These are phyloP conservation scores for Neonectria neomacrospora DNA, from an alignment of 2,329 filamentous ascomycete genomes.

Conservation along the genomic window DNA sequence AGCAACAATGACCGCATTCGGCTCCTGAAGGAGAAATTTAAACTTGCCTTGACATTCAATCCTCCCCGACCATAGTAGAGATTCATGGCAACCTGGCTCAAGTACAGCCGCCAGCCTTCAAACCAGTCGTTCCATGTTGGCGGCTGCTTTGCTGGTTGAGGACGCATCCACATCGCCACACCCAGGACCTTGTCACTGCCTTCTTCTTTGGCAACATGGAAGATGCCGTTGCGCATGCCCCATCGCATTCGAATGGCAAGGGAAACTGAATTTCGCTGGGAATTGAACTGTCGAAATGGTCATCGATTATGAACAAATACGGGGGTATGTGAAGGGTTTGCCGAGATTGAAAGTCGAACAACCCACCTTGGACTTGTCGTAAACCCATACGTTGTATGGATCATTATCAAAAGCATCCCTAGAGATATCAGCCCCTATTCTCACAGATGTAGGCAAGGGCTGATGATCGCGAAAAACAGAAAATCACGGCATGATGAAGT, in stretches of 20 bases:
- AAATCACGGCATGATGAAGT: neutral
- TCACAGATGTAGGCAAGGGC: neutral
- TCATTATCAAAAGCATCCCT: constrained; percentile 71
- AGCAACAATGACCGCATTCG: too few relatives aligned
- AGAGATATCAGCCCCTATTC: neutral
- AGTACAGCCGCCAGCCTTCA: constrained; percentile 73
- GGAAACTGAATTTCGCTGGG: constrained; percentile 69
- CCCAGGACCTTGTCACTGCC: constrained; percentile 68
- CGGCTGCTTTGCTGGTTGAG: constrained; percentile 58
- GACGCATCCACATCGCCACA: constrained; percentile 78
- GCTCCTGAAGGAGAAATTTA: too few relatives aligned
- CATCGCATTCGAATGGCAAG: constrained; percentile 74
- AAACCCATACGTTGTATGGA: constrained; percentile 75
- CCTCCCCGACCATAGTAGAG: constrained; percentile 75
- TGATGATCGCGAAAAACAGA: neutral
- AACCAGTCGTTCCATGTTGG: constrained; percentile 71
- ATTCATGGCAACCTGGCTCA: constrained; percentile 74
- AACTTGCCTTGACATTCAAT: constrained; percentile 65
- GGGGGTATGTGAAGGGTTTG: too few relatives aligned
- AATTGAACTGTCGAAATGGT: constrained; percentile 61
- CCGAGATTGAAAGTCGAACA: too few relatives aligned
- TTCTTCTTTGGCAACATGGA: constrained; percentile 74
- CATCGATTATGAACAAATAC: too few relatives aligned
- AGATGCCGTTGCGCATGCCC: constrained; percentile 76
- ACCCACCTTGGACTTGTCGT: constrained; percentile 63